Evolutionary conservation across 768 basidiomycete genomes (phyloP).

Genomic region (Suillus subaureus): DNA sequence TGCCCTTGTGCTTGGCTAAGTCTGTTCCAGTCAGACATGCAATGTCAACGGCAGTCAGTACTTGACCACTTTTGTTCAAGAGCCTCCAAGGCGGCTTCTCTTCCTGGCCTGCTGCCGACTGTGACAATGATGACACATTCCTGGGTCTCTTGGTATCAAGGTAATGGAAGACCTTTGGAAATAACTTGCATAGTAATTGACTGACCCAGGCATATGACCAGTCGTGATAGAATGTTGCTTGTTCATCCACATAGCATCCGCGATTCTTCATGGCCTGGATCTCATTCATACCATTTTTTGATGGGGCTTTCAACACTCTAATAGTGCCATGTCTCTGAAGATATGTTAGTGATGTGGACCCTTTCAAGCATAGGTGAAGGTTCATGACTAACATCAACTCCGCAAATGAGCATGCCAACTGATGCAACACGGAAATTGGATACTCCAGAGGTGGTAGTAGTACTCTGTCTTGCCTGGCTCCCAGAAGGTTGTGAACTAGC

Average conservation of each 20-base stretch:
- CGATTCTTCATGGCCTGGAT: slow-evolving; percentile 7
- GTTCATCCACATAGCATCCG: not conserved
- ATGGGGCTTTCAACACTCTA: not conserved
- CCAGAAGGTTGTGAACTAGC: not conserved
- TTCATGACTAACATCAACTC: slow-evolving; percentile 1
- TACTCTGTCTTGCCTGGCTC: not conserved
- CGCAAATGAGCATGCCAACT: not conserved
- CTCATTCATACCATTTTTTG: not conserved
- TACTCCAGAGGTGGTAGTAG: not conserved
- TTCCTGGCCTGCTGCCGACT: not conserved
- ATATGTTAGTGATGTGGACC: not conserved
- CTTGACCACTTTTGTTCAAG: not conserved
- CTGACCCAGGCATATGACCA: not conserved
- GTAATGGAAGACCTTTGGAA: not conserved
- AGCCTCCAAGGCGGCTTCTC: not conserved
- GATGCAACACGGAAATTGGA: not conserved
- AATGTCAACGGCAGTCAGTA: not conserved
- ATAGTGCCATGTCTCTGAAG: not conserved
- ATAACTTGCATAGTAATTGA: not conserved
- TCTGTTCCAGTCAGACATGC: not conserved
- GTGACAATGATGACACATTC: not conserved
- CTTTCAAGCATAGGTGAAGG: not conserved
- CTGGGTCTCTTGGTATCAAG: not conserved
- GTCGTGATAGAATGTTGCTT: not conserved
- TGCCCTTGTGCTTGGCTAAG: not conserved